phyloP scores from a whole-genome alignment of 164 flowering plant species.

The Nelumbo lutea region DNA sequence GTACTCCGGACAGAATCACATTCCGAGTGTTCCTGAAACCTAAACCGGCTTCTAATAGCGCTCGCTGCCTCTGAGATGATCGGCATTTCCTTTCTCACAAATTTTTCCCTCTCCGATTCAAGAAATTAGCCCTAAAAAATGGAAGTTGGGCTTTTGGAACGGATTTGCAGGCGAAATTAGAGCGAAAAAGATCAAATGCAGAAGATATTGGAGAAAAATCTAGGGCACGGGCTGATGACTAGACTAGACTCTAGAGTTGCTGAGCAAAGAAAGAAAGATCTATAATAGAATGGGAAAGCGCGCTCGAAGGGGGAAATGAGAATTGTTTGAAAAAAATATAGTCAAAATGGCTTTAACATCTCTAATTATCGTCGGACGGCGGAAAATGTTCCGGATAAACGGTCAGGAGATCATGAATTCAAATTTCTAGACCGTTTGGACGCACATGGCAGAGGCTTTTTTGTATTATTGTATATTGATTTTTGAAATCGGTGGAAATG shows the following conservation, averaged over 20 bases:
- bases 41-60: constrained; percentile 55
- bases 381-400: constrained; percentile 12
- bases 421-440: constrained; percentile 33
- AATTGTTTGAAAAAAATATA: neutral
- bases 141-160: neutral
- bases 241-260: neutral
- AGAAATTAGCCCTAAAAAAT: neutral
- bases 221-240: neutral
- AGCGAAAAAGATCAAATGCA: neutral
- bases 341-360: neutral
- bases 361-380: constrained; percentile 17
- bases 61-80: constrained; percentile 63
- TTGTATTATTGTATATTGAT: neutral
- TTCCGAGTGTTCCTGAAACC: constrained; percentile 43
- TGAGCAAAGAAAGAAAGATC: neutral
- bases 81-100: constrained; percentile 36
- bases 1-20: constrained; percentile 34
- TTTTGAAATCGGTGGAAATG: too few species aligned
- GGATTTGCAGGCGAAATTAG: neutral
- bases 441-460: neutral
- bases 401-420: constrained; percentile 22
- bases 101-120: neutral
- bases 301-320: neutral
- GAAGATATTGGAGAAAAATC: constrained; percentile 1
- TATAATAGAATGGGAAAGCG: neutral